A percentile compares a stretch with the other conserved stretches of the same genome.
phyloP scores from a whole-genome alignment of 345 rosid genomes.

The Schrenkiella parvula region DNA sequence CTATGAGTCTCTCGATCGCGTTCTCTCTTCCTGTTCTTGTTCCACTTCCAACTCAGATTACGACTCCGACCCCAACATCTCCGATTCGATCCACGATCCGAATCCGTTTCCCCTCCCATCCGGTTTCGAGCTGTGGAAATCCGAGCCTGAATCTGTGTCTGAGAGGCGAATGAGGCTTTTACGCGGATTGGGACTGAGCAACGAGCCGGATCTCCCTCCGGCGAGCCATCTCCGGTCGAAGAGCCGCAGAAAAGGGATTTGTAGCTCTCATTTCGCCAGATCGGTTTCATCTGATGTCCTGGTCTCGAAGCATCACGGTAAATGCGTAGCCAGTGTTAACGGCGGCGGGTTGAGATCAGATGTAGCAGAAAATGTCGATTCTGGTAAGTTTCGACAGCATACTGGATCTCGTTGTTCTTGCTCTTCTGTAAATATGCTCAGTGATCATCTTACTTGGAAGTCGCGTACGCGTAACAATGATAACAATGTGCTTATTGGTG shows the following conservation, averaged over 20 bases:
- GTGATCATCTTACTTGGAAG: conserved; percentile 15
- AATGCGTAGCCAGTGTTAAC: conserved; percentile 1
- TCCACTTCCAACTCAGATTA: conserved; percentile 49
- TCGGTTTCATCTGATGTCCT: conserved; percentile 43
- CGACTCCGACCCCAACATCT: conserved; percentile 49
- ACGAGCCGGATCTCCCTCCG: conserved; percentile 50
- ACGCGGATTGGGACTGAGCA: conserved; percentile 62
- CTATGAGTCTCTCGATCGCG: conserved; percentile 80
- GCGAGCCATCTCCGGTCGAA: conserved; percentile 33
- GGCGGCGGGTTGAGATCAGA: conserved; percentile 42
- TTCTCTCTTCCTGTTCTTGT: conserved; percentile 65
- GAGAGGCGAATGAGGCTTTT: conserved; percentile 64
- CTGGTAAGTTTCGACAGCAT: conserved; percentile 20
- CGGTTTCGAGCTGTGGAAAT: conserved; percentile 75
- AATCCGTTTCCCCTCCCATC: conserved; percentile 41
- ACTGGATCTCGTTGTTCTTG: conserved; percentile 37
- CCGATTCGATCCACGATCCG: conserved; percentile 34
- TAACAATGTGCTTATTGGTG: conserved; percentile 12
- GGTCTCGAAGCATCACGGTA: conserved; percentile 16
- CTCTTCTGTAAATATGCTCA: conserved; percentile 34
- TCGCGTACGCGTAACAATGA: conserved; percentile 17
- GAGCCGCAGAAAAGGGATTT: conserved; percentile 24
- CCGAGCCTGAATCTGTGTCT: conserved; percentile 70
- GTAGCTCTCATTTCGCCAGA: conserved; percentile 33
- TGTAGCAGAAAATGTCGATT: conserved; percentile 32